A percentile compares a stretch with the other conserved stretches of the same genome.
Conservation (phyloP, 768 basidiomycete genomes). For the Infundibulicybe gibba region DNA sequence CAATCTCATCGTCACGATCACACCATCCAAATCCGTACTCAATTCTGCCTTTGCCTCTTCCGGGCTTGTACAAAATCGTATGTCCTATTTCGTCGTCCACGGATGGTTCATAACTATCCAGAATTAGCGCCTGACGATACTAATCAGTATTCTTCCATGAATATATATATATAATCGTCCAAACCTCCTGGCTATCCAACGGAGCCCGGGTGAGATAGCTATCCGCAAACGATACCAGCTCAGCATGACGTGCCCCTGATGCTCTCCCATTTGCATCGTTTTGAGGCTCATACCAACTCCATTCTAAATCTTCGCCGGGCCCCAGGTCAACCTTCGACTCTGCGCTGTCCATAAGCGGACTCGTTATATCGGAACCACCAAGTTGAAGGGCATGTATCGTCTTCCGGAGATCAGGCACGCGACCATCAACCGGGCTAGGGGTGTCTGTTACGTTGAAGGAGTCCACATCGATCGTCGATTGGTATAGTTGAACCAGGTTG, state of each 20-base stretch:
- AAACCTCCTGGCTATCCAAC: constrained; percentile 37
- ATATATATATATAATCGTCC: constrained; percentile 7
- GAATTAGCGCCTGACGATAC: constrained; percentile 22
- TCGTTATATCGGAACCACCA: constrained; percentile 25
- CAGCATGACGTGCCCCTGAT: constrained; percentile 24
- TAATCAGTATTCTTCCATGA: constrained; percentile 7
- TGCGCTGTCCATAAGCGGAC: neutral
- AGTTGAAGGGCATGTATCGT: constrained; percentile 65
- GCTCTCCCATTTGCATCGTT: neutral
- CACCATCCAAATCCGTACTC: constrained; percentile 23
- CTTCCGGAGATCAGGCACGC: constrained; percentile 57
- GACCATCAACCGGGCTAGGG: constrained; percentile 16
- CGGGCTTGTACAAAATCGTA: constrained; percentile 31
- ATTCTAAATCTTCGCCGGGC: neutral
- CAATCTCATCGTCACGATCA: constrained; percentile 47
- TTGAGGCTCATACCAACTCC: constrained; percentile 8
- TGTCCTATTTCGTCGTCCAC: constrained; percentile 60
- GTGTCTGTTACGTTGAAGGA: constrained; percentile 31
- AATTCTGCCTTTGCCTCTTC: constrained; percentile 17
- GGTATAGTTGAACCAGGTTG: constrained; percentile 43
- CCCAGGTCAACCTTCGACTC: constrained; percentile 1
- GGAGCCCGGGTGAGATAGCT: constrained; percentile 37
- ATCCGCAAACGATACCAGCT: constrained; percentile 54
- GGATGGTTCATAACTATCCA: constrained; percentile 27
- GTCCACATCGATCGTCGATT: constrained; percentile 20